These are phyloP conservation scores for Phytophthora meadii DNA, from an alignment of 352 stramenopile genomes.

Conservation along the genomic window DNA sequence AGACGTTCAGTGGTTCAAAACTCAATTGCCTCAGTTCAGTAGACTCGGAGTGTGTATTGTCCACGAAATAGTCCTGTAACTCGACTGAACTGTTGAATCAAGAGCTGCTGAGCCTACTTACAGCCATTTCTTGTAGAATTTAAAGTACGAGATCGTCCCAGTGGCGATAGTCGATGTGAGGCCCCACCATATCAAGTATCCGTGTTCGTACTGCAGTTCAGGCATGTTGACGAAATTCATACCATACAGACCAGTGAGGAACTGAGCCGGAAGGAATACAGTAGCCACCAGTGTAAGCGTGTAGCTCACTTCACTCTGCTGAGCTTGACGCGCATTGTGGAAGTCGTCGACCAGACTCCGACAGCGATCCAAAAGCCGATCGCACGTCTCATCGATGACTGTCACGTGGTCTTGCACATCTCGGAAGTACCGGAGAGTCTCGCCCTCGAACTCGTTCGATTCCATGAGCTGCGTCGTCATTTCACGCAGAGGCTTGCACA, in stretches of 20 bases:
- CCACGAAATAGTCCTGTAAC: slow-evolving; percentile 12
- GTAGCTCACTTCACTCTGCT: slow-evolving; percentile 84
- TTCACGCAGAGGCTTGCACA: slow-evolving; percentile 81
- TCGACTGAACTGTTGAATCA: slow-evolving; percentile 24
- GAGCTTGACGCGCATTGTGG: slow-evolving; percentile 64
- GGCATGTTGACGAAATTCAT: slow-evolving; percentile 93
- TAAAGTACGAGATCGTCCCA: slow-evolving; percentile 63
- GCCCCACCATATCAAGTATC: slow-evolving; percentile 86
- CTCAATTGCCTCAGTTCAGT: background rate
- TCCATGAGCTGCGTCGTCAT: slow-evolving; percentile 74
- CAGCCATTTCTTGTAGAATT: slow-evolving; percentile 81
- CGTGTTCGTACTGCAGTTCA: slow-evolving; percentile 75
- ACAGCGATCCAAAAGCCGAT: slow-evolving; percentile 79
- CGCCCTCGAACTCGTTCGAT: slow-evolving; percentile 72
- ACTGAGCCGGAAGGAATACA: slow-evolving; percentile 85
- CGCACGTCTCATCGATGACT: slow-evolving; percentile 82
- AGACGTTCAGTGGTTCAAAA: slow-evolving; percentile 11
- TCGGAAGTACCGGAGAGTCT: slow-evolving; percentile 81
- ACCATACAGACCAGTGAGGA: slow-evolving; percentile 88
- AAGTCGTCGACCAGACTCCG: slow-evolving; percentile 71
- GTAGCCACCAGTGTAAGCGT: slow-evolving; percentile 84
- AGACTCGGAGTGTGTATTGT: background rate
- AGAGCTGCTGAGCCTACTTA: slow-evolving; percentile 22
- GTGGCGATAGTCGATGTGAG: slow-evolving; percentile 57
- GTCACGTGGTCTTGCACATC: slow-evolving; percentile 88